Base-by-base conservation (phyloP, 208 protist genomes). In the Novymonas esmeraldas region DNA sequence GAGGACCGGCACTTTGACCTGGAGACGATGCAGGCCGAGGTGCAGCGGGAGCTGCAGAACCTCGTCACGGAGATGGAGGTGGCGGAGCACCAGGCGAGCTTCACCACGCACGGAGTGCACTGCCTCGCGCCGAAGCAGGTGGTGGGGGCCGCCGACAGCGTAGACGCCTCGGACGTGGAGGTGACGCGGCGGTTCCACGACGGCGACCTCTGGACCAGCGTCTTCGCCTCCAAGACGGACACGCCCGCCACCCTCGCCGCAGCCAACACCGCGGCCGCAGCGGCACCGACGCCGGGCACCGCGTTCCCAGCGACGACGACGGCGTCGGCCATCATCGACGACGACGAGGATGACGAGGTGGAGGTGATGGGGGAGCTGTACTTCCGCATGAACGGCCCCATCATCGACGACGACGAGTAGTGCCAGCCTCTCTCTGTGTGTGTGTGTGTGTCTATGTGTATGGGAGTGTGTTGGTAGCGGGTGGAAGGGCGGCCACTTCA, bases 341-440 rank as follows among this genome's bases (percentile, higher is more conserved):
- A 85, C 46, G 82, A 92, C 49, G 82, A 94, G n/a, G 91, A 94
- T 26, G 88, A 96, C 66, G 90, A 95, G 13, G 78, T 96, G 18
- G 86, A 96, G 78, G 69, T 92, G 34, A 83, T 92, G 69, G 81
- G 75, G 13, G 83, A 93, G 16, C 82, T 82, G 10, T 96, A 87
- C 79, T 92, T 94, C 57, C 73, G 82, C 70, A 86, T 73, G 42
- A 76, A 92, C 57, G 90, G 90, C 5, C 90, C 90, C n/a, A 81
- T 95, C 67, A 86, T 95, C 58, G 87, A 93, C 45, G 83, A 92
- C 70, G 86, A 93, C 50, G 85, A 92, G 31, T 63, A 79, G 63
- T 34, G 38, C 18, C 18, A 7, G 20, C 22, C 22, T 51, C 6
- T 51, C 11, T 5, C 46, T 24, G 11, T 29, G 18, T 10, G 42